Conservation (phyloP, 805 yeast species). For the Brettanomyces nanus region DNA sequence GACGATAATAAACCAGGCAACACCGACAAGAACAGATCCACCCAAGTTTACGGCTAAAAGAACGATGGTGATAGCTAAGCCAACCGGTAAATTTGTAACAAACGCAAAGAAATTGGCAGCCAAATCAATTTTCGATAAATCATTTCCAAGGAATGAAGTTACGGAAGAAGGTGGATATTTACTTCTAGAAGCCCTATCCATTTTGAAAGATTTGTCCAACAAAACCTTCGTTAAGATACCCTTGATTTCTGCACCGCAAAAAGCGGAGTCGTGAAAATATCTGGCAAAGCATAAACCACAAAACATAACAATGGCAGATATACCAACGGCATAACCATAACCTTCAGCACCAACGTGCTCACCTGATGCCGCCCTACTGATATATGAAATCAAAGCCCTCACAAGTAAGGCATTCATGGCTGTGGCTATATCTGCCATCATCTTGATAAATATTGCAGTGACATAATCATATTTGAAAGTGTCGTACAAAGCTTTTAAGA, state of each 20-base stretch:
- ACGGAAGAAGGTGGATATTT: conserved; percentile 61
- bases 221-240: conserved; percentile 65
- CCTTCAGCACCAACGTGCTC: conserved; percentile 45
- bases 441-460: conserved; percentile 32
- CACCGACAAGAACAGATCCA: conserved; percentile 63
- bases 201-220: conserved; percentile 55
- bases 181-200: conserved; percentile 50
- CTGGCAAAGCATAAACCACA: conserved; percentile 49
- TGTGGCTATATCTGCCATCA: conserved; percentile 37
- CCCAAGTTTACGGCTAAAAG: conserved; percentile 64
- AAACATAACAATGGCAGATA: conserved; percentile 44
- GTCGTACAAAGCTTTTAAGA: conserved; percentile 38
- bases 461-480: conserved; percentile 42
- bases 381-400: conserved; percentile 54
- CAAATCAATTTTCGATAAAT: conserved; percentile 70
- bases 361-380: conserved; percentile 41
- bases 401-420: conserved; percentile 63
- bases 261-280: conserved; percentile 51
- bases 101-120: conserved; percentile 66
- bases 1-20: conserved; percentile 46
- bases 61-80: conserved; percentile 54
- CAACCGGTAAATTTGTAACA: conserved; percentile 53
- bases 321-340: conserved; percentile 69
- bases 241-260: conserved; percentile 64
- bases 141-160: conserved; percentile 75